Evolutionary conservation across 371 early-diverging fungal species (phyloP).

Genomic region (Blastocladiella emersonii): DNA sequence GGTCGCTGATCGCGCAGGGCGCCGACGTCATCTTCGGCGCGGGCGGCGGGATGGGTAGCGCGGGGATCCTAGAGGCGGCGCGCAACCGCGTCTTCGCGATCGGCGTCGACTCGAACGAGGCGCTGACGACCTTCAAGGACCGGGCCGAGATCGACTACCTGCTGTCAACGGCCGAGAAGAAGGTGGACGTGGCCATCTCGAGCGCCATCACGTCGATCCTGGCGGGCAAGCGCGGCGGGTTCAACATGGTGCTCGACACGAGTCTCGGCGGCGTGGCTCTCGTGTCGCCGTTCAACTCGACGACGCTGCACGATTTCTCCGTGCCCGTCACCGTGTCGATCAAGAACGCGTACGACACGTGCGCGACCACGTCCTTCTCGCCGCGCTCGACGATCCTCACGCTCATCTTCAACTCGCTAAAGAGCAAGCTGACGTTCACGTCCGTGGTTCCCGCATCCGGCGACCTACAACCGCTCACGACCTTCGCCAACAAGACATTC

Average conservation of each 20-base stretch:
- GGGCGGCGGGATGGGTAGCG: slow-evolving; percentile 6
- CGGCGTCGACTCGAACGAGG: slow-evolving; percentile 11
- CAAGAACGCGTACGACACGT: neutral
- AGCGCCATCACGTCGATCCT: slow-evolving; percentile 2
- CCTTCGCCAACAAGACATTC: neutral
- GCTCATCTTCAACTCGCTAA: neutral
- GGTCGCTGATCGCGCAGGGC: neutral
- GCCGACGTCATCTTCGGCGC: slow-evolving; percentile 11
- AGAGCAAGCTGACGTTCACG: neutral
- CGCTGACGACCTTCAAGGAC: slow-evolving; percentile 7
- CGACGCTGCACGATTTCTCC: neutral
- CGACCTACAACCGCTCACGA: neutral
- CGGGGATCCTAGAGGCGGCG: slow-evolving; percentile 3
- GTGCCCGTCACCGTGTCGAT: neutral
- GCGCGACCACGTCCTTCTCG: neutral
- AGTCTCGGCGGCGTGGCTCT: neutral
- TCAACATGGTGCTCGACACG: neutral
- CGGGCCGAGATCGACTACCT: slow-evolving; percentile 6
- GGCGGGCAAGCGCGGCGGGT: neutral
- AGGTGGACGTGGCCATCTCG: slow-evolving; percentile 7
- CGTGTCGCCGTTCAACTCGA: neutral
- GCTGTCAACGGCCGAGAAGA: slow-evolving; percentile 6
- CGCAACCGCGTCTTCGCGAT: slow-evolving; percentile 3
- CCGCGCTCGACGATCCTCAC: neutral
- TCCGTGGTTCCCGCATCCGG: neutral